These are phyloP conservation scores for Stygiomarasmius scandens DNA, from an alignment of 1,284 basidiomycete species.

Conservation along the genomic window DNA sequence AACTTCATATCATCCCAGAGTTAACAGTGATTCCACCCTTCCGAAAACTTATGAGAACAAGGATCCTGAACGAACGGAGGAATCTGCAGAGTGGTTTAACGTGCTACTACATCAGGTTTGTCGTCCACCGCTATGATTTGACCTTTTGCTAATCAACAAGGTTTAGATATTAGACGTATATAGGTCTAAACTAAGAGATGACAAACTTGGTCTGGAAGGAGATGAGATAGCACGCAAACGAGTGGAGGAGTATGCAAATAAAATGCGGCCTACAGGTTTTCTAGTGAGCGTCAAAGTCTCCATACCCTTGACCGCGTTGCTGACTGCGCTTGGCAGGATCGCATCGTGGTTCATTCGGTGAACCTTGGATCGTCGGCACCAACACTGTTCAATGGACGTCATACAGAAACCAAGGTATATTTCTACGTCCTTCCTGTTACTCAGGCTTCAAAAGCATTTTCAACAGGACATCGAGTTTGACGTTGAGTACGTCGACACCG, in stretches of 20 bases:
- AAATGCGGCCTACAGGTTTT: conserved; percentile 65
- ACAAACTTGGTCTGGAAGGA: conserved; percentile 62
- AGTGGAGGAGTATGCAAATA: conserved; percentile 73
- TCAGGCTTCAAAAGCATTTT: no score
- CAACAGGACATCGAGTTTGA: conserved; percentile 62
- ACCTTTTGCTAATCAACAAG: conserved; percentile 3
- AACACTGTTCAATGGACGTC: conserved; percentile 58
- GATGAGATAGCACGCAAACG: conserved; percentile 71
- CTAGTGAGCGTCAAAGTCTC: conserved; percentile 49
- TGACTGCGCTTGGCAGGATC: conserved; percentile 50
- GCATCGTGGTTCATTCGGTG: conserved; percentile 75
- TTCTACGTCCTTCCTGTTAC: conserved; percentile 15
- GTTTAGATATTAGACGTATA: conserved; percentile 69
- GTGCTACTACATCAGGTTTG: conserved; percentile 64
- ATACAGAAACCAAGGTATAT: conserved; percentile 28
- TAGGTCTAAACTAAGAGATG: conserved; percentile 67
- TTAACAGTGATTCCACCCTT: conserved; percentile 46
- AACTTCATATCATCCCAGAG: conserved; percentile 59
- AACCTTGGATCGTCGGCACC: conserved; percentile 74
- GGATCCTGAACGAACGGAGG: conserved; percentile 34
- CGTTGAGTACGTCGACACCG: conserved; percentile 67
- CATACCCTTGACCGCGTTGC: conserved; percentile 7
- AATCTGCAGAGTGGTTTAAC: conserved; percentile 81
- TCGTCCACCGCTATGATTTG: neutral
- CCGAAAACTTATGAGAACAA: conserved; percentile 30